phyloP scores from a whole-genome alignment of 2,329 filamentous ascomycete species.

The Cryphonectria carpinicola region DNA sequence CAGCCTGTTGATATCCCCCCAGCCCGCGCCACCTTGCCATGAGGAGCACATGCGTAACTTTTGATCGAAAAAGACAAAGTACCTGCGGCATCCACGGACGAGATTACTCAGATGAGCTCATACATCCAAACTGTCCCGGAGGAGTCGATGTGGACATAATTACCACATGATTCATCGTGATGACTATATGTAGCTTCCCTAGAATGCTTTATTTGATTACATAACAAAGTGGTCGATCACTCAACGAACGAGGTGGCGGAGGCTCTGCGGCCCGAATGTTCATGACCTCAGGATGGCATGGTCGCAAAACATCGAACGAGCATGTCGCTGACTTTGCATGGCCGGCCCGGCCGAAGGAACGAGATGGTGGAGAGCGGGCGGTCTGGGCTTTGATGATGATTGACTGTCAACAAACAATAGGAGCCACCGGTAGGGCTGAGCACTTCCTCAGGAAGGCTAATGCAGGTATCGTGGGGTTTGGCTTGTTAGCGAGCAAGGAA shows the following conservation, averaged over 20 bases:
- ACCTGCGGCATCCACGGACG: background rate
- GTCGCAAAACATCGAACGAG: slow-evolving; percentile 7
- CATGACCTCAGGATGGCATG: background rate
- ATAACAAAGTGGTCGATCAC: background rate
- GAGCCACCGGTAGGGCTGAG: background rate
- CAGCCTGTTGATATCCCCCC: background rate
- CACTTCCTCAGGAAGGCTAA: background rate
- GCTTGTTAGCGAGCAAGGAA: background rate
- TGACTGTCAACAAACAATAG: background rate
- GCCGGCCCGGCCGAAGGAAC: slow-evolving; percentile 1
- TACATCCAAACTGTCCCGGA: background rate
- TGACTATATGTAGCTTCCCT: slow-evolving; percentile 1
- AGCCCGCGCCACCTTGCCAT: background rate
- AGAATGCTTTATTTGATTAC: background rate
- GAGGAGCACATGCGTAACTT: background rate
- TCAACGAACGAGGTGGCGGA: background rate
- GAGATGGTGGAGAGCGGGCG: background rate
- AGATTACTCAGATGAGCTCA: slow-evolving; percentile 3
- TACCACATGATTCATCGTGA: background rate
- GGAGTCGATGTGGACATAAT: background rate
- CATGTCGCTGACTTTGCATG: slow-evolving; percentile 19
- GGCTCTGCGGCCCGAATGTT: slow-evolving; percentile 7
- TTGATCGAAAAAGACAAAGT: background rate
- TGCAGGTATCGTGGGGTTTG: background rate
- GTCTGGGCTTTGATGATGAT: background rate